A percentile compares a stretch with the other conserved stretches of the same genome.
Conservation (phyloP, 192 early-diverging fungal genomes). For the Oehlia diaphana region DNA sequence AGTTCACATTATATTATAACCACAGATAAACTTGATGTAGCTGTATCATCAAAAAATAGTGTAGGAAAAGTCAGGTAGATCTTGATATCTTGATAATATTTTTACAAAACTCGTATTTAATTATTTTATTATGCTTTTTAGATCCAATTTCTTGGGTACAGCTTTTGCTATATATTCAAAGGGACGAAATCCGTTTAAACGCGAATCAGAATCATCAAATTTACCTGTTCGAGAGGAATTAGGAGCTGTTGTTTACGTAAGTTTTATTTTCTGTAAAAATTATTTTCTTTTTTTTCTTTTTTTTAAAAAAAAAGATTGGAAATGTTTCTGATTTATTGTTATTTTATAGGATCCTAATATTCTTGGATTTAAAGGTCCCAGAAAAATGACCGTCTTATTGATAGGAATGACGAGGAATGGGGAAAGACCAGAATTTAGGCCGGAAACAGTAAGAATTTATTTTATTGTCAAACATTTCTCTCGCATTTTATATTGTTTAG, state of each 20-base stretch:
- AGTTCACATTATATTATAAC: slow-evolving; percentile 66
- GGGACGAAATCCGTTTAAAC: slow-evolving; percentile 44
- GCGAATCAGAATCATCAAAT: slow-evolving; percentile 29
- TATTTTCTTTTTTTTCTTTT: slow-evolving; percentile 3
- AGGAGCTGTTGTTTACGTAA: slow-evolving; percentile 77
- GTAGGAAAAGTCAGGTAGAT: slow-evolving; percentile 49
- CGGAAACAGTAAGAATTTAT: slow-evolving; percentile 46
- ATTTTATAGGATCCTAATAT: slow-evolving; percentile 75
- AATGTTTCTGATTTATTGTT: not conserved
- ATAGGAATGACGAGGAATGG: slow-evolving; percentile 66
- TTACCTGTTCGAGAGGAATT: slow-evolving; percentile 66
- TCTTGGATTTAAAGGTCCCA: slow-evolving; percentile 86
- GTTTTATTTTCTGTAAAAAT: not conserved
- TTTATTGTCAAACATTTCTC: not conserved
- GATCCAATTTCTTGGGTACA: slow-evolving; percentile 87
- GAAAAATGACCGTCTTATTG: slow-evolving; percentile 86
- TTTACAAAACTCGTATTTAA: not conserved
- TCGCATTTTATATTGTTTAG: not conserved
- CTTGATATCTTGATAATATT: not conserved
- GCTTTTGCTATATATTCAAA: slow-evolving; percentile 75
- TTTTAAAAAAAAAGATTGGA: not conserved
- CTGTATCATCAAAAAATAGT: slow-evolving; percentile 21
- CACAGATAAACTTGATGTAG: slow-evolving; percentile 26
- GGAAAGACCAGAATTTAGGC: slow-evolving; percentile 52
- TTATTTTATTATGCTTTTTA: slow-evolving; percentile 32